Conservation (phyloP, 2,329 filamentous ascomycete genomes). For the Alternaria triticimaculans region DNA sequence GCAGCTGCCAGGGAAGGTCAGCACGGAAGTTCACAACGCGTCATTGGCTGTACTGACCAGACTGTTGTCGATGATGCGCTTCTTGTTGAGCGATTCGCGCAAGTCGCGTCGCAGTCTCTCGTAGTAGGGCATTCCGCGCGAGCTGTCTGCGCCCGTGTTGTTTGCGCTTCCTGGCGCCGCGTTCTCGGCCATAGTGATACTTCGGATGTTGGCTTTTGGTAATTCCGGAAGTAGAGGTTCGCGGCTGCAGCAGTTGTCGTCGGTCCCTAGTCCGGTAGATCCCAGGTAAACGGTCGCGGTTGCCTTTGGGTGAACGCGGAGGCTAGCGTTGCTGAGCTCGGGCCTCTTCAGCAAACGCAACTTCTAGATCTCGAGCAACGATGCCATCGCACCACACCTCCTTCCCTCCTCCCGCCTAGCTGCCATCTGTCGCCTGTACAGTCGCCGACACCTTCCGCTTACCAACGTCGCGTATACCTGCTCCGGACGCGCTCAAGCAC, state of each 20-base stretch:
- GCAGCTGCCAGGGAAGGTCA: slow-evolving; percentile 51
- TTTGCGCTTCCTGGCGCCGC: slow-evolving; percentile 48
- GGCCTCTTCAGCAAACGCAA: slow-evolving; percentile 24
- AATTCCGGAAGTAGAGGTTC: background rate
- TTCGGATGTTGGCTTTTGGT: background rate
- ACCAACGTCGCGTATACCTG: slow-evolving; percentile 3
- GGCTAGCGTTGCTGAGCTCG: slow-evolving; percentile 23
- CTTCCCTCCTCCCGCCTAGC: background rate
- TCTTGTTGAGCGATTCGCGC: slow-evolving; percentile 70
- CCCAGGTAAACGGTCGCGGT: slow-evolving; percentile 9
- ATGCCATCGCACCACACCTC: slow-evolving; percentile 4
- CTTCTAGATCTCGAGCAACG: slow-evolving; percentile 12
- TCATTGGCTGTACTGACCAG: slow-evolving; percentile 53
- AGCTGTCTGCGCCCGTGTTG: slow-evolving; percentile 52
- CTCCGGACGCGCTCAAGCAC: slow-evolving; percentile 12
- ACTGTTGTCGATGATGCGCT: slow-evolving; percentile 67
- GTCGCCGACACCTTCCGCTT: background rate
- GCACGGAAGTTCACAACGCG: slow-evolving; percentile 12
- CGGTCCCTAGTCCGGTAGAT: slow-evolving; percentile 6
- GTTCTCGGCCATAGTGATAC: slow-evolving; percentile 57
- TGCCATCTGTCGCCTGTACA: background rate
- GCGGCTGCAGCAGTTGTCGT: background rate
- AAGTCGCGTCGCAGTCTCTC: slow-evolving; percentile 73
- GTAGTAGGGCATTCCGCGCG: slow-evolving; percentile 68
- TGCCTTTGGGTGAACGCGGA: slow-evolving; percentile 23